Evolutionary conservation across 441 rosid genomes (phyloP).

Genomic region (Corymbia calophylla): DNA sequence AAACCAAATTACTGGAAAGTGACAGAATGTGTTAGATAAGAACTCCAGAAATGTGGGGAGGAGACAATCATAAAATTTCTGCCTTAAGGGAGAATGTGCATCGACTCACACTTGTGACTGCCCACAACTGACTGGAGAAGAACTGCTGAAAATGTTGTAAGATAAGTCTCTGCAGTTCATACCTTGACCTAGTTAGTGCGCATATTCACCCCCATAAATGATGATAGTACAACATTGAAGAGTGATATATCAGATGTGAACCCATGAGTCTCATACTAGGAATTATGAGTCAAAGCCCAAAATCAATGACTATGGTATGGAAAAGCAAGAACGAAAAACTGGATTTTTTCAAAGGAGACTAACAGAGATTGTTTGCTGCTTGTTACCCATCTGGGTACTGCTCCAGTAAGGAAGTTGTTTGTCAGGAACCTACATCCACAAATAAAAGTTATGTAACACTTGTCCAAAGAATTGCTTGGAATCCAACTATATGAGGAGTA

Average conservation of each 20-base stretch:
- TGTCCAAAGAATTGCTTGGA: too few relatives aligned
- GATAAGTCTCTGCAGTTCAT: background rate
- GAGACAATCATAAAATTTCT: background rate
- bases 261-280: too few relatives aligned
- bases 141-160: background rate
- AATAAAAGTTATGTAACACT: background rate
- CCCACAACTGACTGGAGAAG: background rate
- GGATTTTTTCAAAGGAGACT: conserved; percentile 5
- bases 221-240: background rate
- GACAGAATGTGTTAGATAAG: background rate
- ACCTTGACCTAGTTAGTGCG: background rate
- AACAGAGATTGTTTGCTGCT: conserved; percentile 14
- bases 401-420: too few relatives aligned
- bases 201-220: background rate
- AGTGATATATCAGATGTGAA: background rate
- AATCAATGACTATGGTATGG: too few relatives aligned
- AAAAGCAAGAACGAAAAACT: background rate
- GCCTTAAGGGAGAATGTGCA: background rate
- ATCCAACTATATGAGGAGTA: background rate
- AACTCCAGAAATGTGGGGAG: background rate
- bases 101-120: conserved; percentile 26
- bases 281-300: too few relatives aligned
- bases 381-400: conserved; percentile 39
- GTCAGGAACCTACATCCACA: too few relatives aligned
- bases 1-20: conserved; percentile 55